Evolutionary conservation across 176 grass and related monocot genomes (phyloP), one percentile per base, ranked within the genome.

Genomic region (Musa schizocarpa): DNA sequence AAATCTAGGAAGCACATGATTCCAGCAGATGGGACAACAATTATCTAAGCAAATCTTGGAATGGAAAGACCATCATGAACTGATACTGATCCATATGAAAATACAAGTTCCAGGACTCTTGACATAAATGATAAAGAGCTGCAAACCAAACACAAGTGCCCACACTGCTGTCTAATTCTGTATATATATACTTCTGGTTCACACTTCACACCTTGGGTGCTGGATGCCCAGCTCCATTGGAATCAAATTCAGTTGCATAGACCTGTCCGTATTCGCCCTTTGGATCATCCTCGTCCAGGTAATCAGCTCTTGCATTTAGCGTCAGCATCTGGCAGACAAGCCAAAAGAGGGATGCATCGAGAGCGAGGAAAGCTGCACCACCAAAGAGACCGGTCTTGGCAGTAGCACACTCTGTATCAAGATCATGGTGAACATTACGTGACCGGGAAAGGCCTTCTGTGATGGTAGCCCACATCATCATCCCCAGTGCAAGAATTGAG

Each of bases 351-450:
- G 85, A 52, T 24, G 87, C 86, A 7, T 87, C 84, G 19, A 90
- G 81, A 59, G 85, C 85, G 52, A 96, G 81, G 83, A 96, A 86
- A 53, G 89, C 93, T 0, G 85, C 89, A 0, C 93, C 93, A 64
- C 89, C 89, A 72, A 92, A 90, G 51, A 92, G 81, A 10, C 93
- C 89, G 1, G 89, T 96, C 79, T 92, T 96, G 51, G 89, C 89
- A n/a, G 93, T 96, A 17, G 85, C 85, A 83, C 93, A 92, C 51
- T 82, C 29, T 53, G 82, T 79, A 10, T 71, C 56, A 76, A 88
- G 80, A 81, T 90, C 67, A 0, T 85, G 83, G 77, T 96, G 89
- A 29, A 90, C 54, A 70, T 85, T 96, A 5, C 48, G 61, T 23
- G 13, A 76, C 9, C 77, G 89, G 66, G 82, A 79, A 69, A 84